These are phyloP conservation scores for Rhynchosporium agropyri DNA, from an alignment of 2,329 filamentous ascomycete genomes.

Conservation along the genomic window DNA sequence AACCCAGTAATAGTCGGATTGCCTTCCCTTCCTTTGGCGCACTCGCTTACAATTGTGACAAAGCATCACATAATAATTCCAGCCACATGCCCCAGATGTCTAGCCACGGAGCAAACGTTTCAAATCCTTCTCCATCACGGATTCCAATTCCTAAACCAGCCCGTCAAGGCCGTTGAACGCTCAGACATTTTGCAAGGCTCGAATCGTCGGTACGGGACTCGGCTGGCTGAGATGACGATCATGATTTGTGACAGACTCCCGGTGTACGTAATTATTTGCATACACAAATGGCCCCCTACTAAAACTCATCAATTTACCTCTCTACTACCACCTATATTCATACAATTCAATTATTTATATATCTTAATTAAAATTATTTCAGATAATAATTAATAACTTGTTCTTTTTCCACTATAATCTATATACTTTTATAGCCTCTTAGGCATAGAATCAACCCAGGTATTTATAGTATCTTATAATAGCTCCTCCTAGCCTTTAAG, in stretches of 20 bases:
- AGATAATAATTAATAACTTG: background rate
- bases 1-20: background rate
- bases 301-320: background rate
- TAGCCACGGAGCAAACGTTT: too few relatives aligned
- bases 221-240: too few relatives aligned
- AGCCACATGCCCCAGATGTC: background rate
- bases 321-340: background rate
- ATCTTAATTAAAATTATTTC: background rate
- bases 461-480: constrained; percentile 6
- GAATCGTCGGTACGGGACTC: too few relatives aligned
- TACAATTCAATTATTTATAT: background rate
- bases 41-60: too few relatives aligned
- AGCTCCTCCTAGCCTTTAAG: constrained; percentile 4
- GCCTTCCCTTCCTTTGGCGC: too few relatives aligned
- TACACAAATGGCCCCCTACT: background rate
- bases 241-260: too few relatives aligned
- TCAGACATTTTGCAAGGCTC: too few relatives aligned
- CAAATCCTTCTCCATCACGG: too few relatives aligned
- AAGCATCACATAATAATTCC: background rate
- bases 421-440: background rate
- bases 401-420: background rate
- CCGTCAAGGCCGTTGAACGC: too few relatives aligned
- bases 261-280: too few relatives aligned
- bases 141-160: too few relatives aligned
- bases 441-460: background rate